Percentiles rank a stretch among this genome's conserved stretches.
phyloP scores from a whole-genome alignment of 1,284 basidiomycete genomes.

The Cutaneotrichosporon sp. region DNA sequence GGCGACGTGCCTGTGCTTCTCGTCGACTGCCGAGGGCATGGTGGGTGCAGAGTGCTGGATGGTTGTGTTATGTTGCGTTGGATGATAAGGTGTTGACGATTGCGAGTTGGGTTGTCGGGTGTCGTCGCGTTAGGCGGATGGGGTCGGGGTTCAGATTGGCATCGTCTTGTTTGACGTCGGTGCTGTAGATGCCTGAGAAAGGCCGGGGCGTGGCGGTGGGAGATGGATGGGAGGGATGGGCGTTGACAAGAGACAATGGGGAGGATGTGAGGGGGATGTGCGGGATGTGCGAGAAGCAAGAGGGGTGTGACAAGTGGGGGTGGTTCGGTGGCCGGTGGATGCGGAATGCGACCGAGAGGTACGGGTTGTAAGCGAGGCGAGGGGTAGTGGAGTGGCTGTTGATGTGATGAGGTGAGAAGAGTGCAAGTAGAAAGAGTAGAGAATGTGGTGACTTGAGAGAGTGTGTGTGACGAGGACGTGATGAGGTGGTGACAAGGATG shows the following conservation, averaged over 20 bases:
- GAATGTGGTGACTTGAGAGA: too few species aligned
- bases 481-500: too few species aligned
- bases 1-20: slow-evolving; percentile 5
- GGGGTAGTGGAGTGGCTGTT: too few species aligned
- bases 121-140: background rate
- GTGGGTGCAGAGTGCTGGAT: background rate
- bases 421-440: too few species aligned
- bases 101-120: background rate
- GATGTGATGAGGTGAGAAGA: too few species aligned
- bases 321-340: too few species aligned
- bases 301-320: background rate
- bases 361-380: background rate
- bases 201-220: too few species aligned
- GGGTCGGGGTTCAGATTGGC: background rate
- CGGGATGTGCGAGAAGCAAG: background rate
- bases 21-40: background rate
- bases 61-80: background rate
- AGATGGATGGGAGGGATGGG: background rate
- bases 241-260: too few species aligned
- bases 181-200: background rate
- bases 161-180: background rate
- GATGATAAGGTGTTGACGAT: background rate
- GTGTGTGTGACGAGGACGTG: too few species aligned
- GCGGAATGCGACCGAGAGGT: too few species aligned
- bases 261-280: too few species aligned